Base-by-base conservation (phyloP, 2,329 filamentous ascomycete genomes). In the Periconia macrospinosa region DNA sequence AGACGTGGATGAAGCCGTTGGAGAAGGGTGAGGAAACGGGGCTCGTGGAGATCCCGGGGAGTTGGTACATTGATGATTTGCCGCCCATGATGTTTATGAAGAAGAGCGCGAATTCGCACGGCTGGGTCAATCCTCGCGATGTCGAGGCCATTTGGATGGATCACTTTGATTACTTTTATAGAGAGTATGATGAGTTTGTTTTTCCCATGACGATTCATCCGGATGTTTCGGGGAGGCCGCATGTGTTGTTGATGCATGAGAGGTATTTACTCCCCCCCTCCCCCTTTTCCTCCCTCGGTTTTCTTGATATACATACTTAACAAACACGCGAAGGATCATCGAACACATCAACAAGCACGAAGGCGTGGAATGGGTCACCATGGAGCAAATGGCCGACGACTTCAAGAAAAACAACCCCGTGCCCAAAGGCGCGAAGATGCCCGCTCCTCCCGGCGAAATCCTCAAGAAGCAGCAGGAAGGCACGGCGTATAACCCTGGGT, bases 121-220 rank as follows among this genome's bases (percentile, higher is more conserved):
- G 86, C 8, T 87, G 75, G 75, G 77, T 80, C 2, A 77, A 78
- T 53, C 75, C 81, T 0, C 73, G 81, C n/a, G 83, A 86, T 55
- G 80, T 88, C 1, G 84, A 88, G 62, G 83, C 86, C 33, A 79
- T 87, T 33, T 88, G 85, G 85, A 75, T 81, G 61, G 84, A 88
- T 55, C 84, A 88, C 58, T 88, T 88, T 54, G 81, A 87, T 61
- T 91, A 90, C 72, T 90, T 89, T 64, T 91, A 91, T 68, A 79
- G 87, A 27, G 87, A 91, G 70, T 87, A 90, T 57, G 87, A 91
- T 61, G 86, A 89, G 61, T 91, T 91, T 57, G 82, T 90, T 49
- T 91, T 91, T 62, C 88, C 89, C 0, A 88, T 91, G 71, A 91
- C 88, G 0, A 87, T 91, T 35, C 88, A 91, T 69, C 89, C 88